Evolutionary conservation across 805 yeast genomes (phyloP), one percentile per base, ranked within the genome.

Genomic region (Candida dajiaensis): DNA sequence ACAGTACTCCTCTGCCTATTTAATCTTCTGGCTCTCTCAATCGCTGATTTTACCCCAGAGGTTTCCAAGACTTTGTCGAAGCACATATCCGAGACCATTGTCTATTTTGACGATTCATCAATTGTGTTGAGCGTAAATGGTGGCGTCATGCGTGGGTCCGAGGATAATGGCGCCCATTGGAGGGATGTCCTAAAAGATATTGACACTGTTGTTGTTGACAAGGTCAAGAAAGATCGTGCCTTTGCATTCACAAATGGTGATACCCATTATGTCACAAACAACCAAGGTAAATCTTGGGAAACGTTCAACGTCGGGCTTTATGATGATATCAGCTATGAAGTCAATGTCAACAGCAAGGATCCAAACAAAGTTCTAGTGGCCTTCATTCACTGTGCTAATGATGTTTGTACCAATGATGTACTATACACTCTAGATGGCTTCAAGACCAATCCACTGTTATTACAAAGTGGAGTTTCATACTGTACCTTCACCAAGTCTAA

Each of bases 381-480:
- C 46, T 65, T 68, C 13, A 49, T 51, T 7, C 50, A 51, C 16
- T 57, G 64, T 31, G 40, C 49, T 25, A 45, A 42, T 10, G 52
- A 43, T 0, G 47, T 52, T 3, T 78, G 84, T 55, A 50, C 49
- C 15, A 54, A 58, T 15, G 53, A 53, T 31, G 59, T 63, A 45
- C 75, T 57, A 52, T 71, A 71, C 55, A 73, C 83, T 6, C 59
- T 50, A 1, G 78, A 78, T 58, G 74, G 73, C 11, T 69, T 79
- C 57, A 62, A 66, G n/a, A 31, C 58, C 38, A 50, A 71, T 10
- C 62, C 62, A 18, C 50, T 57, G 5, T 39, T 50, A 25, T 22
- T 67, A 43, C 46, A 51, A 11, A 52, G 59, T 21, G 57, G 49
- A 4, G 44, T 52, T 1, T 50, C 63, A 13, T 69, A 70, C 18